Percentiles rank a stretch among this genome's conserved stretches.
Evolutionary conservation across 805 yeast genomes (phyloP).

Genomic region (Candida easanensis): DNA sequence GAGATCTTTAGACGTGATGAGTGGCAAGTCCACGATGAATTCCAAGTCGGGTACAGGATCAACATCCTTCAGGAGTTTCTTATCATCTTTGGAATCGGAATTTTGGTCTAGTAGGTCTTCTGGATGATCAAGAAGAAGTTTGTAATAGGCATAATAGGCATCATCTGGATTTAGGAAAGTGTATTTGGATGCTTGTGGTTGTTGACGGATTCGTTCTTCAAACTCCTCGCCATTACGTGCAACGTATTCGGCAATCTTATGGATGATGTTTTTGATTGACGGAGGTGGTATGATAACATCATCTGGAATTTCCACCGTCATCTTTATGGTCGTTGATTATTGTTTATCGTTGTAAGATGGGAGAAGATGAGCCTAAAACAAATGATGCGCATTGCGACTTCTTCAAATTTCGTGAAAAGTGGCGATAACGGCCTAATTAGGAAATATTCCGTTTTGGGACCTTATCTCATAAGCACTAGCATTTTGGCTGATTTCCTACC

Average conservation of each 20-base stretch:
- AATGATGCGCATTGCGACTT: too few species aligned
- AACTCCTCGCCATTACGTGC: constrained; percentile 63
- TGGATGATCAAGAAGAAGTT: constrained; percentile 38
- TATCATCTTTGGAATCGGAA: constrained; percentile 21
- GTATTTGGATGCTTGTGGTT: constrained; percentile 53
- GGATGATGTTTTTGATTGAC: constrained; percentile 49
- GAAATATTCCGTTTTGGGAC: too few species aligned
- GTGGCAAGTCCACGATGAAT: constrained; percentile 21
- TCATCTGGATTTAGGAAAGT: constrained; percentile 57
- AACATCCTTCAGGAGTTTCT: constrained; percentile 1
- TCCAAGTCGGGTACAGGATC: constrained; percentile 11
- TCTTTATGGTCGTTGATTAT: too few species aligned
- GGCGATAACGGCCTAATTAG: too few species aligned
- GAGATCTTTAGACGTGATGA: constrained; percentile 59
- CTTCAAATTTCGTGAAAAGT: too few species aligned
- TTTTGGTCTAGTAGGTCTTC: constrained; percentile 18
- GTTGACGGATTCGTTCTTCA: constrained; percentile 51
- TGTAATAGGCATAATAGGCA: constrained; percentile 58
- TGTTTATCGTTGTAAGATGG: too few species aligned
- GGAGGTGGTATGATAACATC: constrained; percentile 54
- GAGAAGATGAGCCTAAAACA: too few species aligned
- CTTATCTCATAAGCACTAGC: too few species aligned
- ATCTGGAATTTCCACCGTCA: constrained; percentile 33
- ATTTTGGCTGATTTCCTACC: too few species aligned
- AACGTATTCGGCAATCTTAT: constrained; percentile 72